Base-by-base conservation (phyloP, 2,329 filamentous ascomycete genomes). In the Phialophora chinensis region DNA sequence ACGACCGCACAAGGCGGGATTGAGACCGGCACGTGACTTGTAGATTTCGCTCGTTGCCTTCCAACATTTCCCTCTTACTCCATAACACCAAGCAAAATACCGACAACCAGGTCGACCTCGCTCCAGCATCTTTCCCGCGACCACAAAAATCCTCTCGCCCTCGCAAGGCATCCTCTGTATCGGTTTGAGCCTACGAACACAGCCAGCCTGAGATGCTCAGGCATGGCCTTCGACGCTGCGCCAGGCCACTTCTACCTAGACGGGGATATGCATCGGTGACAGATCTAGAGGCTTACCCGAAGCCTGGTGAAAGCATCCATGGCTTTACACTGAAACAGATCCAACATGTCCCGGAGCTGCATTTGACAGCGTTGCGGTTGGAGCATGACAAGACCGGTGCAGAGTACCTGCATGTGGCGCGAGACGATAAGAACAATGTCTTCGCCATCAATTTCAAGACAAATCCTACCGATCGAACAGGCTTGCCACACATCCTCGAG, bases 381-480 rank as follows among this genome's bases (percentile, higher is more conserved):
- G 89, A 91, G 75, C 95, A 99, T 77, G 91, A 98, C 81, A 93
- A 93, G 83, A 99, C 95, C 0, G 92, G 93, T 67, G 95, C 95
- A 70, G 92, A 99, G 72, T 97, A 98, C 77, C 85, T 99, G 55
- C 95, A 99, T 80, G 90, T 99, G 73, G 94, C 93, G 17, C 86
- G 94, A 73, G 93, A 98, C 65, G 95, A 99, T 77, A 91, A 90
- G 83, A 99, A 99, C 82, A 99, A 99, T 91, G 95, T 98, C 77
- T 99, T 99, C 81, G 96, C 93, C 44, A 96, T 99, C 75, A 95
- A 93, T 60, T 99, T 99, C 88, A 97, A 97, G 86, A 99, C 95
- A 27, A 98, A 98, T 77, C 95, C 95, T 20, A 93, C 93, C 8
- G 93, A 99, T 79, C 93, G 95, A 75, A 98, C 95, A 0, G 95